These are phyloP conservation scores for Musa beccarii DNA, from an alignment of 176 grass and related monocot species.

Conservation along the genomic window DNA sequence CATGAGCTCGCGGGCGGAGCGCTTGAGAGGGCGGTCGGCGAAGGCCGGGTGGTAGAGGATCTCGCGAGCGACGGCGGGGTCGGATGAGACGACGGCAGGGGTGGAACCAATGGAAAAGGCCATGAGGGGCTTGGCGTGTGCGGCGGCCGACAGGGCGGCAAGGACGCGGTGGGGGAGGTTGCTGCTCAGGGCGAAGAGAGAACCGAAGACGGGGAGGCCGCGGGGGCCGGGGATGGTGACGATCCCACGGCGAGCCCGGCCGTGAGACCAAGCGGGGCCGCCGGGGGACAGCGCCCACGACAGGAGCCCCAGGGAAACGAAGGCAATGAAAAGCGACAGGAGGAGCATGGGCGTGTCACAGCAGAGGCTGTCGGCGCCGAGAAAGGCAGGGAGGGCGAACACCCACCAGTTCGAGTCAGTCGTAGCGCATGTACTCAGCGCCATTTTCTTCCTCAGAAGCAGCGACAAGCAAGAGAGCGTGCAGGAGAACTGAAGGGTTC, in stretches of 20 bases:
- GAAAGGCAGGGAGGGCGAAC: constrained; percentile 6
- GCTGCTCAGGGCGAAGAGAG: constrained; percentile 1
- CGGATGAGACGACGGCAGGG: constrained; percentile 10
- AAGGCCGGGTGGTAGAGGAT: constrained; percentile 14
- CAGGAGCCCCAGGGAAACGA: neutral
- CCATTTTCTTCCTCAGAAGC: neutral
- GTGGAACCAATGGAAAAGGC: constrained; percentile 23
- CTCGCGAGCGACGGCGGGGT: constrained; percentile 13
- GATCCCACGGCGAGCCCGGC: neutral
- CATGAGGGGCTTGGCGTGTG: constrained; percentile 1
- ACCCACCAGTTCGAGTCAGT: constrained; percentile 15
- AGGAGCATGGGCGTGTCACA: neutral
- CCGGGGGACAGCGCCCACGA: constrained; percentile 3
- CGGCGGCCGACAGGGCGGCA: neutral
- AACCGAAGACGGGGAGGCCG: constrained; percentile 14
- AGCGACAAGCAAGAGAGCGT: too few species aligned
- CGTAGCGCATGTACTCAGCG: neutral
- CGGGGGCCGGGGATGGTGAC: constrained; percentile 7
- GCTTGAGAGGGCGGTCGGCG: constrained; percentile 14
- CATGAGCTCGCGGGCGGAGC: constrained; percentile 20
- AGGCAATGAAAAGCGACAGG: neutral
- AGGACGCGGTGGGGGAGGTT: constrained; percentile 13
- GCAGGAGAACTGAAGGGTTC: too few species aligned
- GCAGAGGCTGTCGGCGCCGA: neutral
- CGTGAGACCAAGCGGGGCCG: neutral